Evolutionary conservation across 495 filamentous ascomycete genomes (phyloP), one percentile per base, ranked within the genome.

Genomic region (Penicillium lagena): DNA sequence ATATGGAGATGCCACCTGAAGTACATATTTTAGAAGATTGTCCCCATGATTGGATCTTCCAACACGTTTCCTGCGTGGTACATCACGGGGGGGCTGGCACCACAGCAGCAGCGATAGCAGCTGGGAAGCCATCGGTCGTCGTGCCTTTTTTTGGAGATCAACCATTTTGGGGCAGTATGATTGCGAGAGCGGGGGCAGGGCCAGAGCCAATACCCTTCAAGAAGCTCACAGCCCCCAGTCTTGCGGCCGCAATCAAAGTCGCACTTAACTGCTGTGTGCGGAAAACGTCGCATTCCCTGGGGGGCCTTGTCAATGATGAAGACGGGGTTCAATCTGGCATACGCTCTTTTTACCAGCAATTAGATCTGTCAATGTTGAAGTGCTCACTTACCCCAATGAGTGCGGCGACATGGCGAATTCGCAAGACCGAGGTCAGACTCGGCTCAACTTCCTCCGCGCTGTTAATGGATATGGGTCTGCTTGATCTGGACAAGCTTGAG

Each of bases 121-220:
- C 69, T 1, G 84, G 83, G 2, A 77, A 74, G 33, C 86, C 86
- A 4, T 88, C 86, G 0, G 71, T 89, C 2, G 70, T 91, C 12
- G 80, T 90, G 4, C 87, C 87, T 0, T 91, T 91, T 63, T 90
- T 91, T 58, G 86, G 86, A 7, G 87, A 90, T 45, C 86, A 90
- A 59, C 81, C 80, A 0, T 90, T 89, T 50, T 90, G 87, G 87
- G 86, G 86, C 8, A 71, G 77, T 4, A 87, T 90, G 76, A 75
- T 90, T 38, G 78, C 79, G 11, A 73, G 70, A 40, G 82, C 86
- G 9, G 85, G 86, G 9, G 86, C 85, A 4, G 86, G 87, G 4
- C 86, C 86, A 1, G 50, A 65, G 1, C 85, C 86, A 0, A 81
- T 89, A 44, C 82, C 85, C 0, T 77, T 80, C 57, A 85, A 83